Percentiles rank a stretch among this genome's conserved stretches.
These are phyloP conservation scores for Lunularia cruciata DNA, from an alignment of 225 moss, liverwort and hornwort genomes.

Conservation along the genomic window DNA sequence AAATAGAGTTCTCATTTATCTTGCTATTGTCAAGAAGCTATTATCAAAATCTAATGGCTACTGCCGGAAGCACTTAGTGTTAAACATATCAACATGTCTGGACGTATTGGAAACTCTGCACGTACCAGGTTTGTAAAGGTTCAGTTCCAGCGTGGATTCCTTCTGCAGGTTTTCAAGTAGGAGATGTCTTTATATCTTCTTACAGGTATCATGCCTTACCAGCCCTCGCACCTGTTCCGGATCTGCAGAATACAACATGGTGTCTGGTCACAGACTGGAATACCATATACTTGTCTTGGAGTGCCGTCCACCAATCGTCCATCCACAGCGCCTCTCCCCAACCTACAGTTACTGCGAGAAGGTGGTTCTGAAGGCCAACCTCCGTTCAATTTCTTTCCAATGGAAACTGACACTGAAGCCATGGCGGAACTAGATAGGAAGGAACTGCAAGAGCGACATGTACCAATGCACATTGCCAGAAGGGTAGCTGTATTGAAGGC, in stretches of 20 bases:
- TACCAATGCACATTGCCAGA: conserved; percentile 35
- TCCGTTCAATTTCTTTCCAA: conserved; percentile 59
- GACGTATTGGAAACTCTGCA: too few species aligned
- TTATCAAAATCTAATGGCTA: too few species aligned
- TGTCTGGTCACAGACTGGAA: conserved; percentile 80
- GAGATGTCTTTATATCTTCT: too few species aligned
- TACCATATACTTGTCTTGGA: conserved; percentile 69
- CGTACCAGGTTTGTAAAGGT: too few species aligned
- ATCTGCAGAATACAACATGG: conserved; percentile 85
- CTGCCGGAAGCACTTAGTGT: too few species aligned
- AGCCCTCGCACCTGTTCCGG: too few species aligned
- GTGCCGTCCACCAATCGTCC: conserved; percentile 56
- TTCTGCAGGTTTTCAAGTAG: too few species aligned
- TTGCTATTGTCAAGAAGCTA: too few species aligned
- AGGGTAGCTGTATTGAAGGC: conserved; percentile 54
- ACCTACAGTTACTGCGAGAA: conserved; percentile 26
- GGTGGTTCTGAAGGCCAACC: conserved; percentile 18
- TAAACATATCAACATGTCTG: too few species aligned
- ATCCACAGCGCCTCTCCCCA: conserved; percentile 59
- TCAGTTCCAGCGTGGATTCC: too few species aligned
- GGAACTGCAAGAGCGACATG: conserved; percentile 25
- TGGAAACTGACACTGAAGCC: conserved; percentile 33
- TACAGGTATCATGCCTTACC: too few species aligned
- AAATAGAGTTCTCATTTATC: too few species aligned
- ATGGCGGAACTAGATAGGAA: conserved; percentile 33